These are phyloP conservation scores for Erigeron philadelphicus DNA, from an alignment of 140 eudicot genomes.

Conservation along the genomic window DNA sequence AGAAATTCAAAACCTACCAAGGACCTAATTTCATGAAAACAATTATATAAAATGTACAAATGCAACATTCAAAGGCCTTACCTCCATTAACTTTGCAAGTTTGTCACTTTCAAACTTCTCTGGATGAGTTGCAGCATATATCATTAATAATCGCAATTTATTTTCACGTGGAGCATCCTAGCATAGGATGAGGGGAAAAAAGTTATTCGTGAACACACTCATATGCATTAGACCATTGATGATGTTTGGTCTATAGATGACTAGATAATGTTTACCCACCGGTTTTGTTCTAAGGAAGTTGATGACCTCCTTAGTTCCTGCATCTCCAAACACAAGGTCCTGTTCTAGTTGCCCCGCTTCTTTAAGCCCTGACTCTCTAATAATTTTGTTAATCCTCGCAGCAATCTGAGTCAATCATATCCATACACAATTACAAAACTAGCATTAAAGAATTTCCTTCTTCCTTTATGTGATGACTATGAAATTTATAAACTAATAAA, in stretches of 20 bases:
- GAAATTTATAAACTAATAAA: constrained; percentile 3
- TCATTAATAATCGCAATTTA: constrained; percentile 80
- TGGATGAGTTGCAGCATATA: constrained; percentile 82
- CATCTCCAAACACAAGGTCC: constrained; percentile 98
- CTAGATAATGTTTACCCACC: constrained; percentile 35
- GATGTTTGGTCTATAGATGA: not conserved
- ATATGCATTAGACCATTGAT: constrained; percentile 8
- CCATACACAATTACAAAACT: constrained; percentile 7
- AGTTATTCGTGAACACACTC: constrained; percentile 6
- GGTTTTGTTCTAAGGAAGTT: constrained; percentile 64
- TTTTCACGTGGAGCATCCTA: constrained; percentile 75
- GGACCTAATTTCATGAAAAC: not conserved
- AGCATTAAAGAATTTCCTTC: constrained; percentile 11
- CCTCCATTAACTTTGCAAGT: constrained; percentile 76
- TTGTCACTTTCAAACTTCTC: constrained; percentile 77
- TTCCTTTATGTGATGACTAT: not conserved
- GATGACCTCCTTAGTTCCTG: constrained; percentile 81
- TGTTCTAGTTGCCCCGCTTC: constrained; percentile 94
- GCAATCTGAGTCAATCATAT: constrained; percentile 61
- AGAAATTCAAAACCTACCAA: not conserved
- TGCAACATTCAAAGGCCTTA: constrained; percentile 9
- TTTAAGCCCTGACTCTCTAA: constrained; percentile 72
- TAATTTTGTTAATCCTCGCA: constrained; percentile 73
- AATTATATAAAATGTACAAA: not conserved
- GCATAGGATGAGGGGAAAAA: not conserved